Percentiles rank a stretch among this genome's conserved stretches.
Conservation (phyloP, 2,329 filamentous ascomycete genomes). For the Neocatenulostroma microsporum region DNA sequence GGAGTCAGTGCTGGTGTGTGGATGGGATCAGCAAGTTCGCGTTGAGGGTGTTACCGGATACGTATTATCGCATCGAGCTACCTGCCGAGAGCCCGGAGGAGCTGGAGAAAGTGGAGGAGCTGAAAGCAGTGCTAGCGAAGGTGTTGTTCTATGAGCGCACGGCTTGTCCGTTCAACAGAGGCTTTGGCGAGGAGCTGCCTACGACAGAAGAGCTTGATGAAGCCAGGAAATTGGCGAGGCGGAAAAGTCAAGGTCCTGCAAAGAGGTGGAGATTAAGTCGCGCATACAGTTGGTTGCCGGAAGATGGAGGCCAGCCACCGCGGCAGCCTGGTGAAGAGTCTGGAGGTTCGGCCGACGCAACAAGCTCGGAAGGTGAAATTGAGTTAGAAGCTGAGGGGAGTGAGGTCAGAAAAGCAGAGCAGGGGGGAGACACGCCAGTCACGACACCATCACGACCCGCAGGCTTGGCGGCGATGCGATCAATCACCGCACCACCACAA, state of each 20-base stretch:
- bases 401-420: constrained; percentile 2
- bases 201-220: constrained; percentile 60
- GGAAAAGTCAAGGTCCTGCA: constrained; percentile 54
- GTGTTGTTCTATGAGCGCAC: constrained; percentile 83
- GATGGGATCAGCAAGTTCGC: constrained; percentile 78
- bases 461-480: constrained; percentile 19
- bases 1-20: constrained; percentile 90
- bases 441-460: constrained; percentile 14
- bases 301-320: constrained; percentile 27
- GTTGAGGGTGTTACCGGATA: constrained; percentile 72
- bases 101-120: constrained; percentile 52
- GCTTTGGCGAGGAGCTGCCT: constrained; percentile 67
- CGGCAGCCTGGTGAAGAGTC: constrained; percentile 2
- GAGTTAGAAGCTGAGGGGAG: constrained; percentile 9
- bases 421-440: constrained; percentile 6
- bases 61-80: constrained; percentile 86
- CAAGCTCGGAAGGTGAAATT: constrained; percentile 12
- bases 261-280: constrained; percentile 44
- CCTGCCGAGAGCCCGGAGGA: constrained; percentile 60
- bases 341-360: constrained; percentile 7
- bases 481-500: constrained; percentile 34
- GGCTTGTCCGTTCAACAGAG: constrained; percentile 72
- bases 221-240: constrained; percentile 47
- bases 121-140: constrained; percentile 62
- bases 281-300: constrained; percentile 39